A percentile compares a stretch with the other conserved stretches of the same genome.
Conservation (phyloP, 192 early-diverging fungal species). For the Funneliformis geosporum region DNA sequence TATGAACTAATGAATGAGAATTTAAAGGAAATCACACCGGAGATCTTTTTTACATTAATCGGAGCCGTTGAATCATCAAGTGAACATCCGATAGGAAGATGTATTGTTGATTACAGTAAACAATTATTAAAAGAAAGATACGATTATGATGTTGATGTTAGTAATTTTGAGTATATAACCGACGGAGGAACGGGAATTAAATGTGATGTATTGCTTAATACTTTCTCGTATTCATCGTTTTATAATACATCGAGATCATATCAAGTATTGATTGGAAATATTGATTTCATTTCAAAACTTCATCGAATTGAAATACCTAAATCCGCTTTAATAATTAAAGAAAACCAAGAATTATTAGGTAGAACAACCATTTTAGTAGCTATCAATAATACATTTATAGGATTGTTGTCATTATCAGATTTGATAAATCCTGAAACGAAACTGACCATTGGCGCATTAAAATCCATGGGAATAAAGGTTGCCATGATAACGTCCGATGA, state of each 20-base stretch:
- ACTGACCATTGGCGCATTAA: conserved; percentile 67
- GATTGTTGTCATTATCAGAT: conserved; percentile 81
- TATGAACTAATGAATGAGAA: conserved; percentile 36
- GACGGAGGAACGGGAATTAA: conserved; percentile 62
- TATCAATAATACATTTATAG: conserved; percentile 57
- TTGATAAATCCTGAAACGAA: conserved; percentile 77
- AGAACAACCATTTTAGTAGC: conserved; percentile 82
- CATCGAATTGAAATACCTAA: conserved; percentile 50
- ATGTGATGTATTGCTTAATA: conserved; percentile 52
- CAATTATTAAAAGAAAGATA: conserved; percentile 37
- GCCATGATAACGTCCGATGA: conserved; percentile 96
- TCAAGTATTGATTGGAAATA: conserved; percentile 75
- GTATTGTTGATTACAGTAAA: conserved; percentile 63
- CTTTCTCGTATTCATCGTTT: background rate
- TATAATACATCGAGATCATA: conserved; percentile 4
- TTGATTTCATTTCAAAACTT: conserved; percentile 54
- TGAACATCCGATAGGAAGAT: conserved; percentile 89
- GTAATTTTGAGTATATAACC: conserved; percentile 66
- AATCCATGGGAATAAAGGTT: conserved; percentile 72
- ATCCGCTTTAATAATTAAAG: conserved; percentile 39
- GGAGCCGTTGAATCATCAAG: conserved; percentile 78
- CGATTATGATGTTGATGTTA: conserved; percentile 43
- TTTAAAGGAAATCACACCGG: conserved; percentile 42
- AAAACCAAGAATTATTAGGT: conserved; percentile 62
- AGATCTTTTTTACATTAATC: conserved; percentile 61